Base-by-base conservation (phyloP, 169 alveolate species). In the Plasmodium chabaudi region DNA sequence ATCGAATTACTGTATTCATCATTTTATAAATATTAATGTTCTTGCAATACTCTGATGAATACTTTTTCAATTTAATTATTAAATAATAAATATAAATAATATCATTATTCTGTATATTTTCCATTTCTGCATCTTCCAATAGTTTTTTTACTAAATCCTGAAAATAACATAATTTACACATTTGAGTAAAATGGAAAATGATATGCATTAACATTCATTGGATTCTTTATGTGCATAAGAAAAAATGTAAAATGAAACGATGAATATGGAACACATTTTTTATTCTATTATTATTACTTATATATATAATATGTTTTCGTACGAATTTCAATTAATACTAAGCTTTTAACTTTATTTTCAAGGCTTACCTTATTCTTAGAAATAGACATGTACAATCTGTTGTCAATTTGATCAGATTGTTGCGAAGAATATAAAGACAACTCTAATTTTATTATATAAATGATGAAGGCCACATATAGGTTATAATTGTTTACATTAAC, bases 1-100 rank as follows among this genome's bases (percentile, higher is more conserved):
- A 71, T 60, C 68, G 67, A 70, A 79, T 79, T 10, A 79, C 82
- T 2, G 82, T 71, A 64, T 67, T 79, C 89, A 79, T 79, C 67
- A 79, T 79, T 79, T 79, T 79, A 51, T 79, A 79, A 42, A 79
- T 55, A 25, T 63, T 79, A 25, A 79, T n/a, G 68, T 46, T 51
- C 65, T 79, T 79, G 44, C 60, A 25, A 15, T 57, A 63, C 9
- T 57, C 89, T 53, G 34, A 5, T 23, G 72, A 49, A 68, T 79
- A 79, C 51, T 79, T 79, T 59, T 82, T 55, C 51, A 79, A 49
- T 60, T 79, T 79, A 4, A 67, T 61, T 79, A 79, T 67, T 47
- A 79, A 67, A 67, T 79, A 79, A 42, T 79, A 79, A 13, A 79
- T 72, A 39, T 79, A 79, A 19, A 79, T 79, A 13, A 61, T 47